Conservation (phyloP, 1,284 basidiomycete species). For the Fistulinella cinereoalba region DNA sequence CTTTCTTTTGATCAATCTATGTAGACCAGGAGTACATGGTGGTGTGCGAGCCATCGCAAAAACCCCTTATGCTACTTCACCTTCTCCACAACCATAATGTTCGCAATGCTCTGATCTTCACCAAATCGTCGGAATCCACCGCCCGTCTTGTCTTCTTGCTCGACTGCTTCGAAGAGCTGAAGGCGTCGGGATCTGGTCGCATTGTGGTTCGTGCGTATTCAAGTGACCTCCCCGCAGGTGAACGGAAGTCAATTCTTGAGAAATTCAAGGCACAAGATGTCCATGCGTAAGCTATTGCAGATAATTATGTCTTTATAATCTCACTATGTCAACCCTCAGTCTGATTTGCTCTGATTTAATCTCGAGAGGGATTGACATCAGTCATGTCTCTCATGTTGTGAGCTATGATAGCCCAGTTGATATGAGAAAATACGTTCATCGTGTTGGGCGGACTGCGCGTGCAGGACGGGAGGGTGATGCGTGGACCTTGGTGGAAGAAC, state of each 20-base stretch:
- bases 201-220: constrained; percentile 75
- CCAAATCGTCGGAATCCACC: constrained; percentile 93
- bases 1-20: not conserved
- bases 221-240: constrained; percentile 74
- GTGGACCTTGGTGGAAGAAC: constrained; percentile 95
- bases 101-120: constrained; percentile 85
- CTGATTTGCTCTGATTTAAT: constrained; percentile 95
- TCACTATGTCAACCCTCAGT: constrained; percentile 40
- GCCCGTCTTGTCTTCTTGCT: constrained; percentile 80
- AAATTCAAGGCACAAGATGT: constrained; percentile 82
- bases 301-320: constrained; percentile 1
- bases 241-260: constrained; percentile 76
- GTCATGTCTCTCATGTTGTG: constrained; percentile 87
- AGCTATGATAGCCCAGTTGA: constrained; percentile 96
- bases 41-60: constrained; percentile 74
- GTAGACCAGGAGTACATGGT: constrained; percentile 78
- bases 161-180: constrained; percentile 72
- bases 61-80: constrained; percentile 89
- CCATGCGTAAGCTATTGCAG: constrained; percentile 61
- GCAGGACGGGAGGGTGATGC: constrained; percentile 85
- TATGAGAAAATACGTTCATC: constrained; percentile 96
- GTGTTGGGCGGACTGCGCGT: constrained; percentile 92
- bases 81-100: constrained; percentile 67
- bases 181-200: constrained; percentile 23
- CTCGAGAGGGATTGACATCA: constrained; percentile 95